Percentiles rank a stretch among this genome's conserved stretches.
Evolutionary conservation across 1,284 basidiomycete genomes (phyloP).

Genomic region (Boletus sp.): DNA sequence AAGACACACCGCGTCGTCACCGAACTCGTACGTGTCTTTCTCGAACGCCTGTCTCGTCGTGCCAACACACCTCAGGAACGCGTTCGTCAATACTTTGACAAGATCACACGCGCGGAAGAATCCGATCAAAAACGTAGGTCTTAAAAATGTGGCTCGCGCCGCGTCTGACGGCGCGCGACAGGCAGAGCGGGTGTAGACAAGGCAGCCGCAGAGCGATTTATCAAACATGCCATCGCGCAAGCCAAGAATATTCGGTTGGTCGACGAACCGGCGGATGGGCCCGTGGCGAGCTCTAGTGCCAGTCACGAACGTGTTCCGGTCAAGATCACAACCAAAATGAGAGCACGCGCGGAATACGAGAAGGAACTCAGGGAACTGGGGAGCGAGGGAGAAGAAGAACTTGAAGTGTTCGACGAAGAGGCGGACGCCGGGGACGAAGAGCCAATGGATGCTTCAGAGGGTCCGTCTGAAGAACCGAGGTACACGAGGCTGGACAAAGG

Average conservation of each 20-base stretch:
- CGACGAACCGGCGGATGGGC: conserved; percentile 29
- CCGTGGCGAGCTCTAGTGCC: conserved; percentile 17
- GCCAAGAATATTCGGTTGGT: conserved; percentile 45
- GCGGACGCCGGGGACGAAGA: conserved; percentile 43
- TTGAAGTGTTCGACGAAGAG: conserved; percentile 46
- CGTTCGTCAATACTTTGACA: conserved; percentile 76
- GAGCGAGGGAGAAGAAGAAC: conserved; percentile 49
- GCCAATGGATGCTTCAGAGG: conserved; percentile 15
- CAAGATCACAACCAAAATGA: conserved; percentile 72
- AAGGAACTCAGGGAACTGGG: conserved; percentile 51
- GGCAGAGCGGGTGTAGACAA: conserved; percentile 59
- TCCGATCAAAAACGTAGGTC: conserved; percentile 56
- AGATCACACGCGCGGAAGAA: conserved; percentile 75
- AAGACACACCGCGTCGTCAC: conserved; percentile 72
- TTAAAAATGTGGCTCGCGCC: not conserved
- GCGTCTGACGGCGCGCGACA: conserved; percentile 9
- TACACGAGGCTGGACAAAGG: conserved; percentile 43
- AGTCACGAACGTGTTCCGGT: conserved; percentile 45
- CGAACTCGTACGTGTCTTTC: conserved; percentile 61
- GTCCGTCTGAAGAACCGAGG: conserved; percentile 9
- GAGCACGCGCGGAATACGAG: conserved; percentile 64
- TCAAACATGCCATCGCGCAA: conserved; percentile 80
- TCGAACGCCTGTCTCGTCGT: conserved; percentile 1
- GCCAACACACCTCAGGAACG: conserved; percentile 55
- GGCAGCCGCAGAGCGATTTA: conserved; percentile 77